Evolutionary conservation across 805 yeast genomes (phyloP).

Genomic region (Blastobotrys muscicola): DNA sequence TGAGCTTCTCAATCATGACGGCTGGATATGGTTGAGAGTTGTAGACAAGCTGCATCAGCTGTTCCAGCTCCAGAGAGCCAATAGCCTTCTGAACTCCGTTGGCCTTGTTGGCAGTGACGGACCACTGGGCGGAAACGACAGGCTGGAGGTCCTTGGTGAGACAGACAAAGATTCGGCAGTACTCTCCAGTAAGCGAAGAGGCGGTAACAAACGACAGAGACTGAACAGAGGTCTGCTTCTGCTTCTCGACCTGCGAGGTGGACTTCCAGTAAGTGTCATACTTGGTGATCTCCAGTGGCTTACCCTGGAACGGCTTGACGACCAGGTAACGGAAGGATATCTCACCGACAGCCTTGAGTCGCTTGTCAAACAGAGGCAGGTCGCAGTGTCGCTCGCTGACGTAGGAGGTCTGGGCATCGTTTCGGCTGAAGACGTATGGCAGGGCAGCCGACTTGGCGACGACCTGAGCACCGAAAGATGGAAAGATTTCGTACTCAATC

Average conservation of each 20-base stretch:
- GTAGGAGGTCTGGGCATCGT: constrained; percentile 30
- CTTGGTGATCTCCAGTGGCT: constrained; percentile 76
- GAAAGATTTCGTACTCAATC: constrained; percentile 83
- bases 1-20: constrained; percentile 13
- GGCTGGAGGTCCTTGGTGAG: constrained; percentile 78
- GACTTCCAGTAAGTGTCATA: constrained; percentile 97
- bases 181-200: constrained; percentile 78
- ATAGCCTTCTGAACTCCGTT: constrained; percentile 52
- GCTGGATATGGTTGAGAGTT: constrained; percentile 2
- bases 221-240: constrained; percentile 18
- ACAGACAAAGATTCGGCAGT: constrained; percentile 59
- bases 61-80: constrained; percentile 38
- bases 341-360: constrained; percentile 76
- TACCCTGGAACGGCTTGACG: constrained; percentile 81
- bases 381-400: constrained; percentile 29
- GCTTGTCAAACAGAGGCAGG: constrained; percentile 72
- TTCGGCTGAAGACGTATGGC: constrained; percentile 40
- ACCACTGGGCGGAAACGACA: constrained; percentile 36
- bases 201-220: constrained; percentile 76
- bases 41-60: constrained; percentile 9
- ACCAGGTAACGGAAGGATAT: constrained; percentile 69
- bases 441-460: constrained; percentile 84
- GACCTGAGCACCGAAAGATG: constrained; percentile 87
- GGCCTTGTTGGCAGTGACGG: constrained; percentile 22
- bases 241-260: constrained; percentile 42